Conservation (phyloP, 495 filamentous ascomycete species). For the Penicillium robsamsonii region DNA sequence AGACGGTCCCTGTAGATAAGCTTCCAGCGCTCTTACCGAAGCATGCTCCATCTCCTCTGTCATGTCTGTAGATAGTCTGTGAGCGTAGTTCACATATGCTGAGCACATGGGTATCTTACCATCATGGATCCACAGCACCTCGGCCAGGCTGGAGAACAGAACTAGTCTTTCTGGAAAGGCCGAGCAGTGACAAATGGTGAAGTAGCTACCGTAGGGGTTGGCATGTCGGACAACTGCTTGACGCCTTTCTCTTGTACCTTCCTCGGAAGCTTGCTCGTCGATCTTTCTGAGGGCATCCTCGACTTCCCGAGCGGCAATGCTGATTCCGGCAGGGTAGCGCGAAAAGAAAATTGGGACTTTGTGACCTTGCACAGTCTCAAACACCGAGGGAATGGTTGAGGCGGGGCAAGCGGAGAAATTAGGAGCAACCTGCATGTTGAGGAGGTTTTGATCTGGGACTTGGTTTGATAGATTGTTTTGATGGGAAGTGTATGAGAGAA, state of each 20-base stretch:
- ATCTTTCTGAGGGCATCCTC: background rate
- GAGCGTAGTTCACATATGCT: background rate
- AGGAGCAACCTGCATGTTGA: background rate
- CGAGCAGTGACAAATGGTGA: conserved; percentile 11
- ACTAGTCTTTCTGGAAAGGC: conserved; percentile 8
- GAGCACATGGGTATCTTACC: background rate
- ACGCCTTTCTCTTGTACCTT: background rate
- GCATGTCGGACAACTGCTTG: conserved; percentile 4
- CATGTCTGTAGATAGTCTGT: background rate
- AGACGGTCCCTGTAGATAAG: background rate
- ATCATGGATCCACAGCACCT: background rate
- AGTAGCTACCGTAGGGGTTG: background rate
- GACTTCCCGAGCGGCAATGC: background rate
- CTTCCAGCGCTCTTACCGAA: background rate
- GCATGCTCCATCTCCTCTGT: background rate
- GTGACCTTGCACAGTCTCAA: background rate
- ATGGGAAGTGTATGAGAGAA: background rate
- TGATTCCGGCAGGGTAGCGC: background rate
- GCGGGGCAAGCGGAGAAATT: background rate
- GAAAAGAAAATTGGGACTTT: background rate
- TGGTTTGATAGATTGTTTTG: background rate
- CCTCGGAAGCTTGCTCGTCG: background rate
- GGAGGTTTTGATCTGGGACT: background rate
- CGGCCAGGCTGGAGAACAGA: background rate
- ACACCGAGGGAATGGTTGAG: background rate